Conservation (phyloP, 1,284 basidiomycete genomes). For the Xerocomus minutiporus region DNA sequence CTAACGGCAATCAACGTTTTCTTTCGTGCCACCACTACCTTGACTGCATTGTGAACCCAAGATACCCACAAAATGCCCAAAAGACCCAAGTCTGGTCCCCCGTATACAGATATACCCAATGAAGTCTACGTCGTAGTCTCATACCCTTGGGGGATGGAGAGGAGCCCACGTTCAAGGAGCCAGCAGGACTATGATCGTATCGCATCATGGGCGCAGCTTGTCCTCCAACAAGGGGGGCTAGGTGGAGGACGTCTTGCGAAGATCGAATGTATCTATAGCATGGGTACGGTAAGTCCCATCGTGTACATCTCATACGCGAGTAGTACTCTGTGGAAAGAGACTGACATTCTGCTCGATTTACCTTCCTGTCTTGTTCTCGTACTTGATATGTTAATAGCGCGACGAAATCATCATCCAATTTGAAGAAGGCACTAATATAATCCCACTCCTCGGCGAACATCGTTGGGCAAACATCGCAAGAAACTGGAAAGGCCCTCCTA, state of each 20-base stretch:
- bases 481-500: background rate
- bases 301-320: background rate
- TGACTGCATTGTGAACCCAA: background rate
- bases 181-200: slow-evolving; percentile 20
- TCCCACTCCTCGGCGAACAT: slow-evolving; percentile 30
- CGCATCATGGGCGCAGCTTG: slow-evolving; percentile 23
- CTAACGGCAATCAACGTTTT: background rate
- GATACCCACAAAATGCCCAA: slow-evolving; percentile 17
- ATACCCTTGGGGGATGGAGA: slow-evolving; percentile 22
- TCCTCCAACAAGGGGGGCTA: slow-evolving; percentile 22
- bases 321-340: background rate
- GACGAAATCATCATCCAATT: slow-evolving; percentile 31
- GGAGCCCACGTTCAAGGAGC: slow-evolving; percentile 7
- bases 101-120: slow-evolving; percentile 22
- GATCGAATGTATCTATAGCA: slow-evolving; percentile 27
- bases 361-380: background rate
- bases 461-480: slow-evolving; percentile 17
- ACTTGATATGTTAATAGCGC: slow-evolving; percentile 16
- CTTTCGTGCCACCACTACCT: background rate
- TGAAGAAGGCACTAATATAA: slow-evolving; percentile 19
- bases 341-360: slow-evolving; percentile 2
- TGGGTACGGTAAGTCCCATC: slow-evolving; percentile 28
- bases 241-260: slow-evolving; percentile 8
- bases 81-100: slow-evolving; percentile 25
- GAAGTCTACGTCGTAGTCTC: slow-evolving; percentile 26